phyloP scores from a whole-genome alignment of 805 yeast species.

The Candida gorgasii region DNA sequence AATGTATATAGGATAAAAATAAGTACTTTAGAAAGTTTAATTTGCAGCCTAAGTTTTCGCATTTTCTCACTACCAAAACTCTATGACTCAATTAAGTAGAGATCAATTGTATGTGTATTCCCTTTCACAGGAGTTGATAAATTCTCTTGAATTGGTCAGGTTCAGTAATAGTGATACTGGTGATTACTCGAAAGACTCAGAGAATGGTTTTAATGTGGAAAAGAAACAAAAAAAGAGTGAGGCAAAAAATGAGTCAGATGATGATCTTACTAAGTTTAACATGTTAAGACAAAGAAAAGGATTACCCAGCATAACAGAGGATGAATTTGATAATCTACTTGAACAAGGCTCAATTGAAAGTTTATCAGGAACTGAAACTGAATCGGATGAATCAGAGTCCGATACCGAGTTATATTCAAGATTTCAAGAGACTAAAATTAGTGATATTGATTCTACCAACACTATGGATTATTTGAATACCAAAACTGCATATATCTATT shows the following conservation, averaged over 20 bases:
- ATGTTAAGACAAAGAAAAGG: conserved; percentile 52
- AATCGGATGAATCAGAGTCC: conserved; percentile 26
- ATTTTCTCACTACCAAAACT: not conserved
- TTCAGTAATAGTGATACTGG: conserved; percentile 42
- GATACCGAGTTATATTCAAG: conserved; percentile 22
- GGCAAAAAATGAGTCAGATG: conserved; percentile 7
- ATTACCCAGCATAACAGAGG: conserved; percentile 49
- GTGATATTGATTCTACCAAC: conserved; percentile 1
- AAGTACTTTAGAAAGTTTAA: not conserved
- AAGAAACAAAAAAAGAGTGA: too few species aligned
- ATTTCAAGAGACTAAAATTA: conserved; percentile 14
- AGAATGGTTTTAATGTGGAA: too few species aligned
- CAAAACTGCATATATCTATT: conserved; percentile 66
- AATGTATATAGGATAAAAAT: conserved; percentile 8
- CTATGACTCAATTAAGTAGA: conserved; percentile 1
- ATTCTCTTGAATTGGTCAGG: conserved; percentile 51
- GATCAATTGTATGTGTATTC: conserved; percentile 29
- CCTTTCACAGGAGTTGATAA: conserved; percentile 38
- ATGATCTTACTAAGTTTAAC: conserved; percentile 59
- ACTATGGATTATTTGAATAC: conserved; percentile 53
- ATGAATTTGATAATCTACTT: conserved; percentile 56
- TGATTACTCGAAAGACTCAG: too few species aligned
- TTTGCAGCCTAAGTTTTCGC: not conserved
- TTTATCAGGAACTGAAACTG: conserved; percentile 55
- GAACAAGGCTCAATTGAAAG: conserved; percentile 54